These are phyloP conservation scores for Leccinum ochraceum DNA, from an alignment of 768 basidiomycete species.

Conservation along the genomic window DNA sequence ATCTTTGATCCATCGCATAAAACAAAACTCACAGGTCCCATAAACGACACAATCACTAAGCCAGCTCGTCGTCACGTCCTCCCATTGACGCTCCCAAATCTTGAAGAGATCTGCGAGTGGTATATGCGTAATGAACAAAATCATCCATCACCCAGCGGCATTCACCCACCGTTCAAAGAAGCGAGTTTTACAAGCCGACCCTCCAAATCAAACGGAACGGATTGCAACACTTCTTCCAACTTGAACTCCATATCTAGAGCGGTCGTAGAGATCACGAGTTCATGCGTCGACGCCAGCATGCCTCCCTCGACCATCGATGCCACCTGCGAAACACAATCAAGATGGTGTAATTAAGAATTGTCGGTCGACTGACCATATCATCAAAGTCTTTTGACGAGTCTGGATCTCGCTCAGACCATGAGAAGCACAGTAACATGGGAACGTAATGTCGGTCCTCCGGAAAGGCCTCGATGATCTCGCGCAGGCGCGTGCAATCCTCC, in stretches of 20 bases:
- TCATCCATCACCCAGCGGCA: not conserved
- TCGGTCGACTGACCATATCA: constrained; percentile 52
- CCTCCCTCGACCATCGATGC: constrained; percentile 48
- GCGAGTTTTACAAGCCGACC: constrained; percentile 54
- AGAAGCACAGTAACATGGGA: constrained; percentile 61
- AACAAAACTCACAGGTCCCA: constrained; percentile 48
- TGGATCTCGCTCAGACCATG: constrained; percentile 54
- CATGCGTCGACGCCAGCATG: constrained; percentile 40
- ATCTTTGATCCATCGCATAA: not conserved
- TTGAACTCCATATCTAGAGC: constrained; percentile 61
- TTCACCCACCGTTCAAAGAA: constrained; percentile 48
- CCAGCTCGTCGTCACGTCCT: constrained; percentile 20
- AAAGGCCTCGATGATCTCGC: constrained; percentile 58
- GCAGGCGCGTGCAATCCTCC: constrained; percentile 71
- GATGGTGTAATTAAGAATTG: not conserved
- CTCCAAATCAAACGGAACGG: constrained; percentile 52
- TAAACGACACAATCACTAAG: constrained; percentile 29
- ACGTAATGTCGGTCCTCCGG: constrained; percentile 58
- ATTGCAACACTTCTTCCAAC: constrained; percentile 44
- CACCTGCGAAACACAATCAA: constrained; percentile 40
- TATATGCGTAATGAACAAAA: constrained; percentile 1
- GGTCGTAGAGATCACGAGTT: constrained; percentile 51
- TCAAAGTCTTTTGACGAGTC: constrained; percentile 49
- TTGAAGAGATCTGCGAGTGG: constrained; percentile 27
- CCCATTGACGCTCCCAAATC: constrained; percentile 27